Percentiles rank a stretch among this genome's conserved stretches.
phyloP scores from a whole-genome alignment of 2,329 filamentous ascomycete genomes.

The Cercospora janseana region DNA sequence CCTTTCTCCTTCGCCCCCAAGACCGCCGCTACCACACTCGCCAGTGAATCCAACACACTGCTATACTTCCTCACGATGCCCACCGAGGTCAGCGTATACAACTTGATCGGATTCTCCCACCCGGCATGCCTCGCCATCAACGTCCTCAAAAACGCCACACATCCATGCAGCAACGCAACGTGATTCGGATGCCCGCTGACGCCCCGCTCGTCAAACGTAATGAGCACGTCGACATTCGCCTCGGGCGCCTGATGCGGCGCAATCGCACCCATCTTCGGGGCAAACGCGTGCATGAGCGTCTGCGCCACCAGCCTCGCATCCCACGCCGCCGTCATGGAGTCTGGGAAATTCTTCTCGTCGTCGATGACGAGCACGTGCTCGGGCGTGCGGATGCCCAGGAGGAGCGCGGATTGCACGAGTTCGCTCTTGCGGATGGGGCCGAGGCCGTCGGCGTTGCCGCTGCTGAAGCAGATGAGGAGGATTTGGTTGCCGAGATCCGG shows the following conservation, averaged over 20 bases:
- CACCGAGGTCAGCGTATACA: conserved; percentile 81
- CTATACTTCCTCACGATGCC: conserved; percentile 76
- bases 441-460: conserved; percentile 83
- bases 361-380: conserved; percentile 86
- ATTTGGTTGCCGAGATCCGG: conserved; percentile 83
- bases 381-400: conserved; percentile 69
- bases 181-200: conserved; percentile 92
- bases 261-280: conserved; percentile 57
- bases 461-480: conserved; percentile 90
- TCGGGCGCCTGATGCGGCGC: conserved; percentile 47
- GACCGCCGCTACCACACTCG: conserved; percentile 63
- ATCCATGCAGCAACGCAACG: conserved; percentile 81
- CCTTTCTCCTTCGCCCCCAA: conserved; percentile 54
- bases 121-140: conserved; percentile 64
- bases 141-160: conserved; percentile 65
- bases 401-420: conserved; percentile 73
- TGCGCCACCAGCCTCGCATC: conserved; percentile 65
- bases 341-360: conserved; percentile 74
- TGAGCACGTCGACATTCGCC: conserved; percentile 70
- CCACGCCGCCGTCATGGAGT: conserved; percentile 84
- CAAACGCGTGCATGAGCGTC: conserved; percentile 71
- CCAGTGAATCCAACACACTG: conserved; percentile 70
- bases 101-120: conserved; percentile 69
- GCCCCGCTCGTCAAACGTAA: conserved; percentile 85
- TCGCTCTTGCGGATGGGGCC: conserved; percentile 81